Conservation (phyloP, 148 eudicot species). For the Cornus suecica region DNA sequence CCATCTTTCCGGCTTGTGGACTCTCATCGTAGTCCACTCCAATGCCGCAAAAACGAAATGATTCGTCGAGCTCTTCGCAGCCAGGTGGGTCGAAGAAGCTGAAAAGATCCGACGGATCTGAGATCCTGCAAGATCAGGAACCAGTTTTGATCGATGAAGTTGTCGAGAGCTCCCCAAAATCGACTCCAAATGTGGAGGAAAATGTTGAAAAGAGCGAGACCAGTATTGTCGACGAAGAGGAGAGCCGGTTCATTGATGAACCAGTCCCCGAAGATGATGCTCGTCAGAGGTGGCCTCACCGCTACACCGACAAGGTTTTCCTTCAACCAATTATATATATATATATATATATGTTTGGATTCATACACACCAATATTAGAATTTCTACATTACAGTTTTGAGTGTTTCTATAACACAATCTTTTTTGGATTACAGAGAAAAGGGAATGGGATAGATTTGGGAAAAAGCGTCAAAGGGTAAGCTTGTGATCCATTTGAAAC, state of each 20-base stretch:
- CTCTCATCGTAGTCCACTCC: no score
- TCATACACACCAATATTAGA: neutral
- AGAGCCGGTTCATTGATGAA: constrained; percentile 38
- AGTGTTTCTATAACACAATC: neutral
- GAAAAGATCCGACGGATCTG: no score
- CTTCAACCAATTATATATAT: neutral
- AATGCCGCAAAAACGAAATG: no score
- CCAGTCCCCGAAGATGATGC: constrained; percentile 41
- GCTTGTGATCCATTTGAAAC: neutral
- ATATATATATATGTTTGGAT: neutral
- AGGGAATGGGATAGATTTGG: neutral
- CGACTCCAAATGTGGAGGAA: neutral
- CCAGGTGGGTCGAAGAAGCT: no score
- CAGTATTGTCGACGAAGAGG: constrained; percentile 18
- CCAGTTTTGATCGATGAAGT: no score
- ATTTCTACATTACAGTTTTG: neutral
- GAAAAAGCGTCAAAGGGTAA: neutral
- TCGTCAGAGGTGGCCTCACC: constrained; percentile 46
- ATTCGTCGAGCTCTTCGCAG: no score
- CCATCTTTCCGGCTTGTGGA: no score
- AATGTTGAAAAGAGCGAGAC: neutral
- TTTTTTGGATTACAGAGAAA: neutral
- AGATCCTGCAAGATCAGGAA: no score
- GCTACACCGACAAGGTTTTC: constrained; percentile 28
- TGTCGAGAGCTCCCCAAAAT: no score